These are phyloP conservation scores for Epichloe aotearoae DNA, from an alignment of 2,329 filamentous ascomycete genomes.

Conservation along the genomic window DNA sequence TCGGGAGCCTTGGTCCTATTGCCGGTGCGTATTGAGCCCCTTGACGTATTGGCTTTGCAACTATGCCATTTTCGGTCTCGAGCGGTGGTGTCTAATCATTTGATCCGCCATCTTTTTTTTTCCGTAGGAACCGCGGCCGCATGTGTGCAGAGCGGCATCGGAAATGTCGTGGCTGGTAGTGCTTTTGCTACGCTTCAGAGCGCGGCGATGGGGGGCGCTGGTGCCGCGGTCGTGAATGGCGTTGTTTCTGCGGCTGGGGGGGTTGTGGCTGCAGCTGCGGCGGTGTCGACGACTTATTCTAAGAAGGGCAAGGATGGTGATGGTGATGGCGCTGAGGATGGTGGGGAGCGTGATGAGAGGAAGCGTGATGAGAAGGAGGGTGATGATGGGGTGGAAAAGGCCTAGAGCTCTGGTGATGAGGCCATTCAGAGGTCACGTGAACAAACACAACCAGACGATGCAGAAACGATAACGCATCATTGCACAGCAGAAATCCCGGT, in stretches of 20 bases:
- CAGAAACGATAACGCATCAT: too few relatives aligned
- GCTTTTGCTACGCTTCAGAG: constrained; percentile 20
- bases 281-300: not conserved
- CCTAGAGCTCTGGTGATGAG: too few relatives aligned
- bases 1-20: not conserved
- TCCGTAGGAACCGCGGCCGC: not conserved
- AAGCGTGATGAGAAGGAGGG: not conserved
- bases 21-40: not conserved
- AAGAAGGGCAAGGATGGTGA: not conserved
- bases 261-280: not conserved
- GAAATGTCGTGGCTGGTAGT: constrained; percentile 13
- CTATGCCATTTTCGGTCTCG: too few relatives aligned
- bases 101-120: too few relatives aligned
- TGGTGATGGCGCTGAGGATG: not conserved
- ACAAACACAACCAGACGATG: too few relatives aligned
- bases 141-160: constrained; percentile 14
- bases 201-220: constrained; percentile 17
- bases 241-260: constrained; percentile 8
- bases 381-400: not conserved
- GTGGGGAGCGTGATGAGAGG: not conserved
- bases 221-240: constrained; percentile 10
- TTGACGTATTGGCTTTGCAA: too few relatives aligned
- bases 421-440: too few relatives aligned
- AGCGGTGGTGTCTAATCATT: not conserved
- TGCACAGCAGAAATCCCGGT: too few relatives aligned